phyloP scores from a whole-genome alignment of 176 grass and related monocot genomes.

The Carex parvula region DNA sequence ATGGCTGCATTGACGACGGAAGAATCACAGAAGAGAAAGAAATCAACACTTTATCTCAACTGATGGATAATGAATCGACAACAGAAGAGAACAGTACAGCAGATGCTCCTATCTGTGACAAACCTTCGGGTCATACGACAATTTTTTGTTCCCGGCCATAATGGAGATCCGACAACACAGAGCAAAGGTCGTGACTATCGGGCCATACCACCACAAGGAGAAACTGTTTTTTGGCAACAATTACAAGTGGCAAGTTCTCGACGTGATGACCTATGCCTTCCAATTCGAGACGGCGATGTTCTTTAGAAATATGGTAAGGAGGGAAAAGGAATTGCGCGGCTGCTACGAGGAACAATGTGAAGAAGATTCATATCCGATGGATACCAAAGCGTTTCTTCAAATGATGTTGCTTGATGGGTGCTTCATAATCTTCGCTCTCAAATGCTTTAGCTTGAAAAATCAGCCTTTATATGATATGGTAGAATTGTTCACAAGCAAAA shows the following conservation, averaged over 20 bases:
- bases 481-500: background rate
- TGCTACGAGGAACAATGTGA: background rate
- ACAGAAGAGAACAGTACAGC: background rate
- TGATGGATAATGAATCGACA: background rate
- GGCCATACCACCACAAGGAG: constrained; percentile 4
- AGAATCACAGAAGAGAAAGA: background rate
- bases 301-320: background rate
- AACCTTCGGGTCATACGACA: background rate
- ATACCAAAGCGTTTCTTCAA: background rate
- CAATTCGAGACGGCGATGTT: background rate
- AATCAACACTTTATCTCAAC: background rate
- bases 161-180: constrained; percentile 19
- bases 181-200: background rate
- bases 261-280: background rate
- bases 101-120: background rate
- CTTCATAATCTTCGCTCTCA: constrained; percentile 22
- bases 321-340: background rate
- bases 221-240: background rate
- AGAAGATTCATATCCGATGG: background rate
- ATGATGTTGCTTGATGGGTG: constrained; percentile 15
- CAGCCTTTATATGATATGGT: background rate
- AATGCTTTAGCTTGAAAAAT: background rate
- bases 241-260: constrained; percentile 16
- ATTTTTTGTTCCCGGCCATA: constrained; percentile 20
- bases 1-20: background rate